Conservation (phyloP, 1,139 yeast species). For the Magnusiomyces clavatus region DNA sequence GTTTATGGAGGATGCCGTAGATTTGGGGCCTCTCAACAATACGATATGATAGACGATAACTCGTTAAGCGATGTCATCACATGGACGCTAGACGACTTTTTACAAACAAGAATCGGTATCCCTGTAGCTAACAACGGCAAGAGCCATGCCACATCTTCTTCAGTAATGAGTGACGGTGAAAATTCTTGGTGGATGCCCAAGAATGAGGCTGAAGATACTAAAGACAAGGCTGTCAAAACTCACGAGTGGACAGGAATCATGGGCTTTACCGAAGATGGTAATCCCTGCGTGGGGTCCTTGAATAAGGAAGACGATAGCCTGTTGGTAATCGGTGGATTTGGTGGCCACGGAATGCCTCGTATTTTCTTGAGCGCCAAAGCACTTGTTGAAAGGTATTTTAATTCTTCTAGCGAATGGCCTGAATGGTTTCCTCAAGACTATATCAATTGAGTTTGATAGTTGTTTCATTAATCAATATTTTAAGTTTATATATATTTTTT, state of each 20-base stretch:
- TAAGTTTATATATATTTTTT: no score
- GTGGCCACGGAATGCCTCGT: conserved; percentile 46
- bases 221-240: conserved; percentile 13
- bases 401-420: conserved; percentile 15
- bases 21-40: conserved; percentile 17
- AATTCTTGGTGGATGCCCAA: no score
- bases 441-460: conserved; percentile 1
- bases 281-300: conserved; percentile 32
- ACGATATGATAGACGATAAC: conserved; percentile 19
- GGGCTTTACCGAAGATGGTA: conserved; percentile 34
- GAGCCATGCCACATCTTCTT: no score
- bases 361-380: conserved; percentile 29
- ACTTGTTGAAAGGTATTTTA: conserved; percentile 17
- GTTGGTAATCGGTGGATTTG: conserved; percentile 38
- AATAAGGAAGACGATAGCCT: conserved; percentile 17
- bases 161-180: no score
- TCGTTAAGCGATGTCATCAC: conserved; percentile 17
- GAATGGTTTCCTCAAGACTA: conserved; percentile 22
- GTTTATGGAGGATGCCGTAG: conserved; percentile 28
- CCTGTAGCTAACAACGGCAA: not conserved
- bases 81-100: conserved; percentile 16
- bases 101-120: conserved; percentile 18
- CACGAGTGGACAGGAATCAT: conserved; percentile 37
- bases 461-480: no score
- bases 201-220: no score